phyloP scores from a whole-genome alignment of 352 stramenopile species.

The Phytopythium cucurbitacearum region DNA sequence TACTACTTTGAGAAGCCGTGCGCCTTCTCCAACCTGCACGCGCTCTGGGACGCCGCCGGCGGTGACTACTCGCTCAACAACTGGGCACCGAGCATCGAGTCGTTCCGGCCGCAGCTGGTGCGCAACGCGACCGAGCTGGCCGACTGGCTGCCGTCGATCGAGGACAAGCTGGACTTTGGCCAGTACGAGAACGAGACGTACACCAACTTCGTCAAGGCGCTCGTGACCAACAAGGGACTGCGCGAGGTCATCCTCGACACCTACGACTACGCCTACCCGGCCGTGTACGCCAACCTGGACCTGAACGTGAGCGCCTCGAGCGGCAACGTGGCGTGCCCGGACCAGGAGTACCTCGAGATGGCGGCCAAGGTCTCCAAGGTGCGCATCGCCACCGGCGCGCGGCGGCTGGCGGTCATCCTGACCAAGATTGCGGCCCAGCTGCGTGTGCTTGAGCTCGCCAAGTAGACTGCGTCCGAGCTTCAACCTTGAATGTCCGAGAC shows the following conservation, averaged over 20 bases:
- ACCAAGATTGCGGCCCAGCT: constrained; percentile 50
- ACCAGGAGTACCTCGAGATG: constrained; percentile 26
- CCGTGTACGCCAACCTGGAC: constrained; percentile 36
- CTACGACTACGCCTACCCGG: constrained; percentile 35
- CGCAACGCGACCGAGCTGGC: constrained; percentile 48
- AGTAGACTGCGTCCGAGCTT: background rate
- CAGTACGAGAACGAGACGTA: constrained; percentile 36
- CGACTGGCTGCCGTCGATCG: constrained; percentile 19
- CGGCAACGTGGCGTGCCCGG: constrained; percentile 18
- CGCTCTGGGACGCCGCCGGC: constrained; percentile 54
- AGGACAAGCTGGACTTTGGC: constrained; percentile 31
- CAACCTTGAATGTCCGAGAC: too few relatives aligned
- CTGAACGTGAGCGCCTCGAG: constrained; percentile 12
- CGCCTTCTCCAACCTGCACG: constrained; percentile 57
- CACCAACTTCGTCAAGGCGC: constrained; percentile 21
- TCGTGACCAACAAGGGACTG: constrained; percentile 24
- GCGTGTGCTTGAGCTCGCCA: constrained; percentile 22
- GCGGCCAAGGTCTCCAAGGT: constrained; percentile 29
- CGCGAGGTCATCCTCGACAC: constrained; percentile 35
- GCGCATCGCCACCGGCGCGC: constrained; percentile 40
- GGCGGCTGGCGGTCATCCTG: constrained; percentile 49
- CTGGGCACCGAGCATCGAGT: constrained; percentile 31
- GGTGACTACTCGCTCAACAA: constrained; percentile 50
- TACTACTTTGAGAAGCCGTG: constrained; percentile 50
- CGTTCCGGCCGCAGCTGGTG: constrained; percentile 17